Evolutionary conservation across 495 filamentous ascomycete genomes (phyloP), one percentile per base, ranked within the genome.

Genomic region (Letharia columbiana): DNA sequence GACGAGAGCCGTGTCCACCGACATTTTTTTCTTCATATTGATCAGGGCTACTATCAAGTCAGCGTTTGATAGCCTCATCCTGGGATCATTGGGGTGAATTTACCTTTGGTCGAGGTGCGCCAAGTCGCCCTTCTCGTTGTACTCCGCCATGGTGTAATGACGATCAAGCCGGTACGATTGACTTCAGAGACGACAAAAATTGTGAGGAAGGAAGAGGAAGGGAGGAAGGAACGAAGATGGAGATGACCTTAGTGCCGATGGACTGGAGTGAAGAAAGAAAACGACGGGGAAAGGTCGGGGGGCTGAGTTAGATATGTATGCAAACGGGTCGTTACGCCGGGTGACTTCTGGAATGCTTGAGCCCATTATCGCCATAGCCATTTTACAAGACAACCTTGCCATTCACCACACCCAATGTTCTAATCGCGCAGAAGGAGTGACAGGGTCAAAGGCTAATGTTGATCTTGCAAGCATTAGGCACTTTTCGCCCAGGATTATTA

Each of bases 41-140:
- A 15, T 69, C 68, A 31, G 45, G 40, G 41, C 56, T 35, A 13
- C 17, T 9, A 13, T 52, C 11, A 20, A 33, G 64, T 66, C 41
- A 66, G 57, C 6, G 31, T 45, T 31, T 31, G 31, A 37, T 41
- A 23, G 35, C n/a, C 11, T 31, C 37, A 12, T 37, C 12, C 33
- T 33, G 20, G 17, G 31, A 39, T 5, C 23, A 61, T 28, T 1
- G 44, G 44, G 15, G 35, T 42, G 7, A 13, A 7, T 42, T 61
- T 13, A 66, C 64, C 39, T 39, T 61, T 66, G 57, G 57, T 66
- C 64, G 58, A 66, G 15, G 57, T 66, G 64, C 33, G 57, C 58
- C 57, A 52, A 31, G 39, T 66, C 57, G 45, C 7, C 64, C 33
- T 66, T 66, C 39, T 60, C 57, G n/a, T 54, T 54, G 37, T 49